Base-by-base conservation (phyloP, 2,329 filamentous ascomycete species). In the Apiospora aurea region DNA sequence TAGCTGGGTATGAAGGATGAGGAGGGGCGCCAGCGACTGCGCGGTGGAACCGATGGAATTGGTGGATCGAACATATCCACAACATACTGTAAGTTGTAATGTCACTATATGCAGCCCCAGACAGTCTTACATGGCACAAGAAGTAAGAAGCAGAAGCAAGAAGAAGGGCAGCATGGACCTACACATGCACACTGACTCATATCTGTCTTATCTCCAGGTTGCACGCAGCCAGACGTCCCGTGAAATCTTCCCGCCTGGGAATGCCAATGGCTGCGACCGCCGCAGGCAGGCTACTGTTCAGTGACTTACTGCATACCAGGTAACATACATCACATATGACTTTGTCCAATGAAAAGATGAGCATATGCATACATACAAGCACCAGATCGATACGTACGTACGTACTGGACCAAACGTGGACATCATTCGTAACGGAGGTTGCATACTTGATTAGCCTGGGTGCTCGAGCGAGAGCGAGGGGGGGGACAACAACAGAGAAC, bases 51-150 rank as follows among this genome's bases (percentile, higher is more conserved):
- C 57, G 57, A 64, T 21, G 57, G 34, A n/a, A n/a, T 14, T 41
- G 57, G 57, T 64, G 57, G 57, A 41, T n/a, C 57, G n/a, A 41
- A 7, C 57, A 61, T 61, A 61, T 61, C 29, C 53, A 61, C 53
- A 61, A 34, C 51, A 57, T 57, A 14, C 51, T 53, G 14, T 53
- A 53, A 53, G 24, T 29, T 53, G 51, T 21, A 21, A 13, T 61
- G 41, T 13, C 41, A 64, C 18, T 64, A 64, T 64, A 21, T 41
- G 57, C 57, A 64, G 34, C 34, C 2, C n/a, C 34, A 18, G 16
- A 34, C 8, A 38, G 57, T 64, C 29, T 41, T 41, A 24, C 18
- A n/a, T 64, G 57, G 8, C 29, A 64, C 57, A 64, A 41, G 34
- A 41, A 41, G 57, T 64, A 41, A 41, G 57, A 41, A 41, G 34